Percentiles rank a stretch among this genome's conserved stretches.
Evolutionary conservation across 73 alveolate species (phyloP).

Genomic region (Paramecium octaurelia): DNA sequence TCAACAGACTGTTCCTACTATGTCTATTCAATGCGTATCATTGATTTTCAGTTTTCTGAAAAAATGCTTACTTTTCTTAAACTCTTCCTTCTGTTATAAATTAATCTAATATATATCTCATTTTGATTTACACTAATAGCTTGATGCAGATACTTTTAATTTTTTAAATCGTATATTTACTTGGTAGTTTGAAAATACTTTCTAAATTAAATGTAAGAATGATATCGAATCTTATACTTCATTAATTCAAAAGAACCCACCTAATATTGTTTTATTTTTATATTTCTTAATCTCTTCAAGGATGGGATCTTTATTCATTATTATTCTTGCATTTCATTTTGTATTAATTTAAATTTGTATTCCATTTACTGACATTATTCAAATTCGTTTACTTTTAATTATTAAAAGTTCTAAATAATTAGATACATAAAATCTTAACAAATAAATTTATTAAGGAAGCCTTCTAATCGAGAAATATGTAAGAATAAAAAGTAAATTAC

Average conservation of each 20-base stretch:
- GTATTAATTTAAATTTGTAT: background rate
- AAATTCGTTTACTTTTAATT: too few species aligned
- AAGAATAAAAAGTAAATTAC: background rate
- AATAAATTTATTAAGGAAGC: background rate
- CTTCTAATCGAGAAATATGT: background rate
- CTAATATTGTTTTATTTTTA: background rate
- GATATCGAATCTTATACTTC: background rate
- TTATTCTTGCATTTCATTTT: slow-evolving; percentile 54
- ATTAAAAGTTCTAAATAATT: background rate
- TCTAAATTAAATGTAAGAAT: background rate
- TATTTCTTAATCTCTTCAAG: slow-evolving; percentile 47
- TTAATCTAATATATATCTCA: too few species aligned
- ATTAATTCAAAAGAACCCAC: background rate
- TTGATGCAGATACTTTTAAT: background rate
- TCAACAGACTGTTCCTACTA: background rate
- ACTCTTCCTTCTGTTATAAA: background rate
- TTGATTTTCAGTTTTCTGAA: background rate
- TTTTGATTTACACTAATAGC: too few species aligned
- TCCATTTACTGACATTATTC: too few species aligned
- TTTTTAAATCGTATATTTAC: background rate
- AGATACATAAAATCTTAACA: background rate
- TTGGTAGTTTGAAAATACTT: background rate
- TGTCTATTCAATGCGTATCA: background rate
- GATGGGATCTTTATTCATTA: slow-evolving; percentile 21
- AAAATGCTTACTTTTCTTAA: background rate